Percentiles rank a stretch among this genome's conserved stretches.
phyloP scores from a whole-genome alignment of 371 early-diverging fungal genomes.

The Mucor piriformis region DNA sequence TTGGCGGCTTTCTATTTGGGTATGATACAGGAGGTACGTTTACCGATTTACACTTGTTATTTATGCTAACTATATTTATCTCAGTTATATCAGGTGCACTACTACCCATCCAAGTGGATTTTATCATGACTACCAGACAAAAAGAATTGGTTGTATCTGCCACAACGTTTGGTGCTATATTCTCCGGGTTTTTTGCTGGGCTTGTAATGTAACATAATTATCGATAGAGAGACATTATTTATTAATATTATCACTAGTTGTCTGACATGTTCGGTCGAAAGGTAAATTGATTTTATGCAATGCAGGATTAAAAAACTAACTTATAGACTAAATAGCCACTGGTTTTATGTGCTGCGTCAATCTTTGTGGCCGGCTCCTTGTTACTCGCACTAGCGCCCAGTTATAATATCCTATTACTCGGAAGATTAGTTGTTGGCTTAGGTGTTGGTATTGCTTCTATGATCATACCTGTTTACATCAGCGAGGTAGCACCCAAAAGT shows the following conservation, averaged over 20 bases:
- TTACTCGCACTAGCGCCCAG: constrained; percentile 61
- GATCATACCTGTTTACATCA: constrained; percentile 84
- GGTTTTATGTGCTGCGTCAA: constrained; percentile 63
- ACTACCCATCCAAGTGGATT: constrained; percentile 59
- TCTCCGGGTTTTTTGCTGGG: constrained; percentile 64
- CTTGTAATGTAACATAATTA: constrained; percentile 29
- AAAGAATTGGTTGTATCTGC: constrained; percentile 63
- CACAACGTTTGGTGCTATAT: constrained; percentile 67
- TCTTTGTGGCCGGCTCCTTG: constrained; percentile 72
- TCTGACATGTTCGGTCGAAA: constrained; percentile 50
- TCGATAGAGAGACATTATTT: background rate
- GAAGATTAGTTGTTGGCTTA: constrained; percentile 80
- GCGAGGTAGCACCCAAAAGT: constrained; percentile 49
- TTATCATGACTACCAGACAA: constrained; percentile 54
- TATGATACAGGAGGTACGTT: constrained; percentile 66
- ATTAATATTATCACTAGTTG: constrained; percentile 5
- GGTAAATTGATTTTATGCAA: constrained; percentile 18
- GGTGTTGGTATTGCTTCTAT: constrained; percentile 83
- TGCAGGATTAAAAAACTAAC: background rate
- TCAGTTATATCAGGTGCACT: constrained; percentile 61
- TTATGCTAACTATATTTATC: background rate
- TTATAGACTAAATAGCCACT: constrained; percentile 38
- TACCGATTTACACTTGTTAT: background rate
- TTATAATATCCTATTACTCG: constrained; percentile 64
- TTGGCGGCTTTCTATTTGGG: constrained; percentile 71